Conservation (phyloP, 2,329 filamentous ascomycete genomes). For the Diaporthe citri region DNA sequence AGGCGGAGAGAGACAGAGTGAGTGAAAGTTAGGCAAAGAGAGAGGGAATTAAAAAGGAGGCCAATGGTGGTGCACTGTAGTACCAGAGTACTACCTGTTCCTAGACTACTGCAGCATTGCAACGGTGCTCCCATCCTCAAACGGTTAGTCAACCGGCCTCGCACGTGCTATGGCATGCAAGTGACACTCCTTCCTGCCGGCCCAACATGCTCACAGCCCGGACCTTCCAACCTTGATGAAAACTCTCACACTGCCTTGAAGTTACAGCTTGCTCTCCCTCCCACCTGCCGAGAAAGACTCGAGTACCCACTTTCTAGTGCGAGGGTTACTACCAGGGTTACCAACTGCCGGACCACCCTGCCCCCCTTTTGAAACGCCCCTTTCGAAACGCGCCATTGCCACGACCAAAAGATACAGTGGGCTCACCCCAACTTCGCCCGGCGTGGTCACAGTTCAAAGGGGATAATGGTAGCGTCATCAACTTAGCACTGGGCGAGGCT, state of each 20-base stretch:
- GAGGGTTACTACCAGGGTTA: not conserved
- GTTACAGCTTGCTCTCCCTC: not conserved
- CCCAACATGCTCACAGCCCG: not conserved
- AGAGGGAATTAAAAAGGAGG: not conserved
- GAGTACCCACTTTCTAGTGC: not conserved
- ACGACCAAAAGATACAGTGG: not conserved
- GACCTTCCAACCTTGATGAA: not conserved
- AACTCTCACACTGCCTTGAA: not conserved
- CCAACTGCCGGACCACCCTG: not conserved
- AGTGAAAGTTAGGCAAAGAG: not conserved
- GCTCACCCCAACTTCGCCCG: not conserved
- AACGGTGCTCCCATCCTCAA: constrained; percentile 12
- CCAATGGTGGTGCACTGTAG: too few species aligned
- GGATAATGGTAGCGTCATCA: not conserved
- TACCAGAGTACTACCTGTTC: not conserved
- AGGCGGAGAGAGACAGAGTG: not conserved
- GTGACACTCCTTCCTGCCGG: not conserved
- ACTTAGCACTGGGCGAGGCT: not conserved
- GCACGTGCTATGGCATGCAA: constrained; percentile 13
- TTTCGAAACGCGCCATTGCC: constrained; percentile 6
- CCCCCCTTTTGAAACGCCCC: not conserved
- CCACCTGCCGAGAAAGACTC: not conserved
- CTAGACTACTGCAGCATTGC: constrained; percentile 1
- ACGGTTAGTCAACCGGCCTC: not conserved
- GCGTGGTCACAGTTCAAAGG: not conserved